phyloP scores from a whole-genome alignment of 225 moss, liverwort and hornwort species.

The Asterella californica region DNA sequence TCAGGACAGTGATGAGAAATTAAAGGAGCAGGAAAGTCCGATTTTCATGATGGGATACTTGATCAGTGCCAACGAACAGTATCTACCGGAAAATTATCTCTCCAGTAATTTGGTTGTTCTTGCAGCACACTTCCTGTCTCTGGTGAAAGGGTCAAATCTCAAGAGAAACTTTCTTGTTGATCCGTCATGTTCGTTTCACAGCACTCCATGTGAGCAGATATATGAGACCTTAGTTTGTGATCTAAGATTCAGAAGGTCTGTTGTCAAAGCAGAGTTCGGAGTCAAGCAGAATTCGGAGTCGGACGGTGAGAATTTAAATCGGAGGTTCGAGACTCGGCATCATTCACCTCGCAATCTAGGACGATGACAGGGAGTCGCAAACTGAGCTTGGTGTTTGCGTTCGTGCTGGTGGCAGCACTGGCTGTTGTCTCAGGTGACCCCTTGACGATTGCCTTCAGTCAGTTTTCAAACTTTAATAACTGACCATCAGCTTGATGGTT shows the following conservation, averaged over 20 bases:
- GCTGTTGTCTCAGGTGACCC: conserved; percentile 10
- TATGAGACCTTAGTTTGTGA: background rate
- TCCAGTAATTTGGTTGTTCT: background rate
- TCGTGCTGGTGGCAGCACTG: conserved; percentile 6
- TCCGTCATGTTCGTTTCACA: background rate
- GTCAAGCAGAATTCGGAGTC: background rate
- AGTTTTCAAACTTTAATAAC: no score
- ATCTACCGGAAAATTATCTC: background rate
- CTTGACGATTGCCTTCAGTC: background rate
- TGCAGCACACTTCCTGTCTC: background rate
- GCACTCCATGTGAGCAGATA: background rate
- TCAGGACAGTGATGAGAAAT: background rate
- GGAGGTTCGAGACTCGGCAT: background rate
- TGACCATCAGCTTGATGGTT: no score
- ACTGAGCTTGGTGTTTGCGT: background rate
- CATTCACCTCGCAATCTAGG: background rate
- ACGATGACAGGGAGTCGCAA: background rate
- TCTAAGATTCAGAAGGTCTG: background rate
- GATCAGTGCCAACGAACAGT: background rate
- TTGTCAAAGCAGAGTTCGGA: background rate
- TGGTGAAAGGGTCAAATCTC: background rate
- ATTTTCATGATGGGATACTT: background rate
- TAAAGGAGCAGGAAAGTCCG: background rate
- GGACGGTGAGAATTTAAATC: no score
- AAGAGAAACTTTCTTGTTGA: background rate